Evolutionary conservation across 306 rosid genomes (phyloP).

Genomic region (Luffa aegyptiaca): DNA sequence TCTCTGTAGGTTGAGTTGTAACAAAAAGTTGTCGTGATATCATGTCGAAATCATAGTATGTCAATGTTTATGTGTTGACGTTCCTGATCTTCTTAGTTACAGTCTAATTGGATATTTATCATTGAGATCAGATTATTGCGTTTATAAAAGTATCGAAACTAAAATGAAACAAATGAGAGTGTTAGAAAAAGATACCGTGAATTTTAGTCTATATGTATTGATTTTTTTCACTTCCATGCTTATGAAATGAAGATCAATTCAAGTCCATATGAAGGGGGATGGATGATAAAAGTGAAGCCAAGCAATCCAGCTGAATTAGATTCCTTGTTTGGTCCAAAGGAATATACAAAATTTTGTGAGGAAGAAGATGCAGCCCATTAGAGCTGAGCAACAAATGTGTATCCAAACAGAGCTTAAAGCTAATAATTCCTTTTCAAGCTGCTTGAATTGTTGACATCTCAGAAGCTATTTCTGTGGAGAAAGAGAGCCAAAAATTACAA

Average conservation of each 20-base stretch:
- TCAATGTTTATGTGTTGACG: background rate
- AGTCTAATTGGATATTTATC: background rate
- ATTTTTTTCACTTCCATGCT: background rate
- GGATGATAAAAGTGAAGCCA: conserved; percentile 93
- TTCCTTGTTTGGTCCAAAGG: conserved; percentile 59
- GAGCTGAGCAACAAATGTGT: background rate
- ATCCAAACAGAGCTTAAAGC: background rate
- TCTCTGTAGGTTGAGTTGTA: background rate
- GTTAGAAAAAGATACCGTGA: background rate
- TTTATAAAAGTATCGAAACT: background rate
- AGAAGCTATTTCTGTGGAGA: conserved; percentile 4
- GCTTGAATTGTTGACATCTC: conserved; percentile 1
- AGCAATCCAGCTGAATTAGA: conserved; percentile 52
- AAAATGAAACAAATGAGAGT: background rate
- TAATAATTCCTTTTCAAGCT: background rate
- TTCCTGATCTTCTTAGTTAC: background rate
- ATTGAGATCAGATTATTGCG: background rate
- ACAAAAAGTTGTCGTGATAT: background rate
- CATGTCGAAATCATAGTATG: background rate
- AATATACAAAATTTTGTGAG: conserved; percentile 71
- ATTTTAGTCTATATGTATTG: background rate
- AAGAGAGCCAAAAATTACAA: background rate
- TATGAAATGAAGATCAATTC: conserved; percentile 46
- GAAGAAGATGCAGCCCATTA: conserved; percentile 86
- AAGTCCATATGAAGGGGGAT: conserved; percentile 87